These are phyloP conservation scores for Pythium coloratum DNA, from an alignment of 352 stramenopile genomes.

Conservation along the genomic window DNA sequence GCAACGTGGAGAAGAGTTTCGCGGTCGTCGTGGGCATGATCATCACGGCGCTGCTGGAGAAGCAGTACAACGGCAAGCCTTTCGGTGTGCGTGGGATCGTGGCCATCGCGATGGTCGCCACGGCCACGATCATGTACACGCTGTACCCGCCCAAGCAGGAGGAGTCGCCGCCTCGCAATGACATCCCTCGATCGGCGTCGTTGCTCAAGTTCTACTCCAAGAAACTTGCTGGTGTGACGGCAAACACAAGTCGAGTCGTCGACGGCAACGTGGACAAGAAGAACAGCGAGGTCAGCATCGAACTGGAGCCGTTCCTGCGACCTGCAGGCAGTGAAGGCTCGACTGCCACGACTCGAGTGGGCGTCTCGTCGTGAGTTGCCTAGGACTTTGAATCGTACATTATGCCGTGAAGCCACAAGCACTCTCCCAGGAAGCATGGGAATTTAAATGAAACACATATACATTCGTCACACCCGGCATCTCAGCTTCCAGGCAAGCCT, in stretches of 20 bases:
- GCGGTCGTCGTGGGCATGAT: constrained; percentile 79
- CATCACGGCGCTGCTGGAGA: constrained; percentile 73
- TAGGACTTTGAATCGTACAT: background rate
- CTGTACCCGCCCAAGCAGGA: constrained; percentile 50
- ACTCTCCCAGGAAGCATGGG: background rate
- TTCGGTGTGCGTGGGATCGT: constrained; percentile 57
- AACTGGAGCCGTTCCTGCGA: constrained; percentile 46
- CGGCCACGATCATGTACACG: constrained; percentile 71
- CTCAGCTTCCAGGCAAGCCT: no score
- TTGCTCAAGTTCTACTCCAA: constrained; percentile 20
- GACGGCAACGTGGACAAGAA: constrained; percentile 33
- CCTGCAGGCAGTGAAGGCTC: constrained; percentile 1
- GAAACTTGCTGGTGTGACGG: background rate
- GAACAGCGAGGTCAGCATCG: constrained; percentile 30
- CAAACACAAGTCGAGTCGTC: background rate
- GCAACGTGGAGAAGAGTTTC: constrained; percentile 86
- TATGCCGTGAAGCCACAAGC: background rate
- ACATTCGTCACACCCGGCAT: no score
- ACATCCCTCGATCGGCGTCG: constrained; percentile 9
- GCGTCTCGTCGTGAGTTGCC: background rate
- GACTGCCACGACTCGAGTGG: background rate
- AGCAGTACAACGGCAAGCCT: constrained; percentile 65
- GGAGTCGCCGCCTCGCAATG: constrained; percentile 19
- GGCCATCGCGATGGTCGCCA: constrained; percentile 60
- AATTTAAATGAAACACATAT: background rate